A percentile compares a stretch with the other conserved stretches of the same genome.
phyloP scores from a whole-genome alignment of 345 rosid species.

The Clarkia xantiana region DNA sequence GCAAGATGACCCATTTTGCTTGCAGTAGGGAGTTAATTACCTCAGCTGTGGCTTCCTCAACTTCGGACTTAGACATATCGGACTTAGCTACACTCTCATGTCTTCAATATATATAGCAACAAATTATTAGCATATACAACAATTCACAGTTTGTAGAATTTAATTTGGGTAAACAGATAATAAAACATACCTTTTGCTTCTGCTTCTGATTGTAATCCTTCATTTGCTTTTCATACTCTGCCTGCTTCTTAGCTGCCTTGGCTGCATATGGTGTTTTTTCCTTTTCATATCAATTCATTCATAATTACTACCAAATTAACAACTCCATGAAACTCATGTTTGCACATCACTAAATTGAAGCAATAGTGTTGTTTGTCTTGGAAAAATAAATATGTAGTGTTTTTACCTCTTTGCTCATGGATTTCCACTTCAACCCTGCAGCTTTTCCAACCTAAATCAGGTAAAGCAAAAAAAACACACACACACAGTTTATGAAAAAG shows the following conservation, averaged over 20 bases:
- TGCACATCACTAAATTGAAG: neutral
- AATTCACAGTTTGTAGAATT: no score
- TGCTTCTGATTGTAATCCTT: slow-evolving; percentile 66
- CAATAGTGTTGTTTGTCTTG: no score
- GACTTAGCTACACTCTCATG: slow-evolving; percentile 31
- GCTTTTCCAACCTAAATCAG: slow-evolving; percentile 62
- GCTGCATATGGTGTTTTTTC: slow-evolving; percentile 83
- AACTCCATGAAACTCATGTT: no score
- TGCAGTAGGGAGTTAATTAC: slow-evolving; percentile 11
- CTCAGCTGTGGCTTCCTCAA: slow-evolving; percentile 52
- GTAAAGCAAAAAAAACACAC: neutral
- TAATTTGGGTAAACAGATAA: neutral
- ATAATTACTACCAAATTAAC: no score
- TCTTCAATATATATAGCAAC: neutral
- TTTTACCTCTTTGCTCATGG: slow-evolving; percentile 49
- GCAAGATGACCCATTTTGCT: neutral
- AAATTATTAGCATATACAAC: neutral
- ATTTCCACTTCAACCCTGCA: slow-evolving; percentile 69
- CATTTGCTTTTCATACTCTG: slow-evolving; percentile 66
- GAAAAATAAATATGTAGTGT: slow-evolving; percentile 14
- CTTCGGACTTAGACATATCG: slow-evolving; percentile 55
- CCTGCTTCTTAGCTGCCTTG: slow-evolving; percentile 68
- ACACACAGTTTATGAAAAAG: neutral
- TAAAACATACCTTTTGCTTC: slow-evolving; percentile 33
- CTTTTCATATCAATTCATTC: no score